Evolutionary conservation across 768 basidiomycete genomes (phyloP), one percentile per base, ranked within the genome.

Genomic region (Gymnopilus dilepis): DNA sequence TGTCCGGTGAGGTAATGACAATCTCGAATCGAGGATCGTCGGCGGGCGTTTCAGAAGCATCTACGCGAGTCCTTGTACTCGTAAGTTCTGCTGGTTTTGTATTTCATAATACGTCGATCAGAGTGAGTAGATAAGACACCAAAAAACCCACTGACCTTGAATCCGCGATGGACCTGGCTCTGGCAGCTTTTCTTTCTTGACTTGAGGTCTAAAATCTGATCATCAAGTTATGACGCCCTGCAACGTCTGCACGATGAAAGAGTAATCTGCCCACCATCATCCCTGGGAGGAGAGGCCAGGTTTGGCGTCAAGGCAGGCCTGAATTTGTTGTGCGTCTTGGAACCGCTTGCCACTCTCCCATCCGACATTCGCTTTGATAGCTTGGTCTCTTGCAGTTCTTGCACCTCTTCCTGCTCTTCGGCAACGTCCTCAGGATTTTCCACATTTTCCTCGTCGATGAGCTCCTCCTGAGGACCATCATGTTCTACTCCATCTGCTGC

Each of bases 11-110:
- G 0, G 56, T 45, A 19, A 78, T 70, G 15, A 59, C 60, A 11
- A 77, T 69, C 15, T 67, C 71, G 63, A 77, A 77, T 17, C 74
- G 71, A 7, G 62, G 47, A 42, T 72, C 65, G 22, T 43, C 59
- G 11, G 41, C 57, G n/a, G 59, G 41, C 24, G 19, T 12, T 4
- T 31, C 24, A 50, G 59, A 42, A 7, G 47, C 37, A 41, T 67
- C 58, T 31, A 33, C 6, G 15, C 28, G 47, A 3, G 47, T 6
- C n/a, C 26, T 50, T 17, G 17, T 38, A 26, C 22, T 43, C 37
- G 38, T 19, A 40, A 24, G 17, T 42, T 17, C n/a, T 42, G 43
- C 48, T n/a, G n/a, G n/a, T n/a, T n/a, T n/a, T n/a, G n/a, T n/a
- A n/a, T n/a, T n/a, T n/a, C n/a, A n/a, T n/a, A 8, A 7, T 19